Conservation (phyloP, 768 basidiomycete species). For the Kwoniella bestiolae region DNA sequence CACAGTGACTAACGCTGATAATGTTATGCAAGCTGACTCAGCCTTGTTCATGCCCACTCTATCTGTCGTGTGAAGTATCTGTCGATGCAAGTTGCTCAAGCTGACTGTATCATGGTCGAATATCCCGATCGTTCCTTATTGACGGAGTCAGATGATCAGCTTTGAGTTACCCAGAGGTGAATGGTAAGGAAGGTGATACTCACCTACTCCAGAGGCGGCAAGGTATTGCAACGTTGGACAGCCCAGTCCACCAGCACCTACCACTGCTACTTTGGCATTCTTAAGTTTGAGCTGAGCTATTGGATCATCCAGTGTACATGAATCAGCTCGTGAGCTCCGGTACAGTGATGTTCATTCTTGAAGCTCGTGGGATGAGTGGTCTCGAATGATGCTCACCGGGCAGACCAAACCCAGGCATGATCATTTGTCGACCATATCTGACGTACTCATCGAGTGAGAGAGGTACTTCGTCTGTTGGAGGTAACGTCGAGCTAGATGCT, state of each 20-base stretch:
- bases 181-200: constrained; percentile 45
- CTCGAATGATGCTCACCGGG: constrained; percentile 63
- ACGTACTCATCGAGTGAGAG: constrained; percentile 68
- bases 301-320: neutral
- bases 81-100: constrained; percentile 85
- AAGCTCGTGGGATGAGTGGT: too few species aligned
- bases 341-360: too few species aligned
- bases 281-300: constrained; percentile 83
- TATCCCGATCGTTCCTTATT: constrained; percentile 76
- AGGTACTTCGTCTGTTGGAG: constrained; percentile 18
- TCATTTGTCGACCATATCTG: constrained; percentile 97
- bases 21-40: constrained; percentile 73
- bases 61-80: constrained; percentile 79
- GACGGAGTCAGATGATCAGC: neutral
- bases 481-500: constrained; percentile 4
- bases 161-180: neutral
- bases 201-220: constrained; percentile 87
- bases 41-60: constrained; percentile 80
- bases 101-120: constrained; percentile 88
- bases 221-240: constrained; percentile 95
- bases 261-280: constrained; percentile 74
- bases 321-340: too few species aligned
- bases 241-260: constrained; percentile 94
- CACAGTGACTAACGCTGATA: constrained; percentile 69
- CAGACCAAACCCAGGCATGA: constrained; percentile 83